Evolutionary conservation across 208 protist species (phyloP).

Genomic region (Trypanosoma brucei): DNA sequence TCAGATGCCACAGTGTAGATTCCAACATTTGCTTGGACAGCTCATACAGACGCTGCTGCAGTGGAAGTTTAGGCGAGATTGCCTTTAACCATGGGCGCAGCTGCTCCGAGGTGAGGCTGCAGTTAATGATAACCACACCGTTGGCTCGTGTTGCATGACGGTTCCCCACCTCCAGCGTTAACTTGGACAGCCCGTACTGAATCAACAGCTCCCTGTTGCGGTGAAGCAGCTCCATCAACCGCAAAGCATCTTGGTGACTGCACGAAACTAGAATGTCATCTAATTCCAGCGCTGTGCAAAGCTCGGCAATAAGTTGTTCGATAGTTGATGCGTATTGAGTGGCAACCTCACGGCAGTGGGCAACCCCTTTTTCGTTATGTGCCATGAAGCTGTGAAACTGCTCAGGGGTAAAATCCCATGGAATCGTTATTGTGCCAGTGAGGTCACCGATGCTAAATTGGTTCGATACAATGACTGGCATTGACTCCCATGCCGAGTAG

Average conservation of each 20-base stretch:
- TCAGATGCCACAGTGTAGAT: constrained; percentile 87
- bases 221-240: constrained; percentile 62
- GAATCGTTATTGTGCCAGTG: constrained; percentile 73
- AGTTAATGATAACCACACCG: constrained; percentile 80
- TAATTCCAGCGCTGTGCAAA: constrained; percentile 62
- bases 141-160: constrained; percentile 81
- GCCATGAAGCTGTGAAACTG: constrained; percentile 84
- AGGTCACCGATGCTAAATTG: constrained; percentile 75
- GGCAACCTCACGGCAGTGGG: constrained; percentile 38
- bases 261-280: constrained; percentile 91
- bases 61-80: constrained; percentile 63
- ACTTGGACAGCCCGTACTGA: constrained; percentile 58
- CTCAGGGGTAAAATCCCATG: constrained; percentile 80
- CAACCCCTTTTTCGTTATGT: constrained; percentile 66
- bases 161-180: constrained; percentile 79
- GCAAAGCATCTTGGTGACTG: constrained; percentile 63
- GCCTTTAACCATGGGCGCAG: constrained; percentile 66
- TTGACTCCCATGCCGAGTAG: constrained; percentile 86
- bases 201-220: constrained; percentile 72
- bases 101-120: constrained; percentile 35
- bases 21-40: constrained; percentile 86
- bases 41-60: constrained; percentile 81
- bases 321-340: constrained; percentile 53
- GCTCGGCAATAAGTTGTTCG: constrained; percentile 76
- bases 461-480: constrained; percentile 81